These are phyloP conservation scores for Solanum verrucosum DNA, from an alignment of 257 asterid species.

Conservation along the genomic window DNA sequence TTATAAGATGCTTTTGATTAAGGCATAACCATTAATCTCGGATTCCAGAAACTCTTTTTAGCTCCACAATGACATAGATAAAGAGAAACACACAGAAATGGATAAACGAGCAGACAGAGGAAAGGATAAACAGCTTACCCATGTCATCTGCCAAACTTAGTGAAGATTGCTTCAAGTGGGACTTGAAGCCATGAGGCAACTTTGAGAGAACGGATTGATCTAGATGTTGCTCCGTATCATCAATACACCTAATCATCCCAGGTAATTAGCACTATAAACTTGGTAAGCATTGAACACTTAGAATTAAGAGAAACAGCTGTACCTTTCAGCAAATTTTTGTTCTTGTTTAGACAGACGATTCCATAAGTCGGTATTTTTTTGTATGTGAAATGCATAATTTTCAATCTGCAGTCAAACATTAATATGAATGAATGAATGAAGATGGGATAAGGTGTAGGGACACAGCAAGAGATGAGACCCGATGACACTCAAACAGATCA, in stretches of 20 bases:
- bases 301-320: not conserved
- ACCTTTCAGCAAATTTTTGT: constrained; percentile 61
- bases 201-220: constrained; percentile 67
- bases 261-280: not conserved
- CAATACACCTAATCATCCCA: constrained; percentile 40
- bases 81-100: not conserved
- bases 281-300: not conserved
- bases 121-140: constrained; percentile 41
- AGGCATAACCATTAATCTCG: not conserved
- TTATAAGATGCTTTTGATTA: not conserved
- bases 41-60: not conserved
- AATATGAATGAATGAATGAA: not conserved
- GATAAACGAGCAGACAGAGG: not conserved
- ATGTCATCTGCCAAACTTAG: constrained; percentile 84
- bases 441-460: not conserved
- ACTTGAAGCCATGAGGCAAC: constrained; percentile 70
- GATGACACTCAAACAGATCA: not conserved
- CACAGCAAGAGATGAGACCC: not conserved
- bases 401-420: constrained; percentile 46
- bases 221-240: constrained; percentile 54
- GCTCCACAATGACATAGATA: not conserved
- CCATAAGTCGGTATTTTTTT: constrained; percentile 49
- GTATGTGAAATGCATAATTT: constrained; percentile 53
- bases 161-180: constrained; percentile 72
- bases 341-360: constrained; percentile 63